Percentiles rank a stretch among this genome's conserved stretches.
These are phyloP conservation scores for Graphiopsis chlorocephala DNA, from an alignment of 2,329 filamentous ascomycete species.

Conservation along the genomic window DNA sequence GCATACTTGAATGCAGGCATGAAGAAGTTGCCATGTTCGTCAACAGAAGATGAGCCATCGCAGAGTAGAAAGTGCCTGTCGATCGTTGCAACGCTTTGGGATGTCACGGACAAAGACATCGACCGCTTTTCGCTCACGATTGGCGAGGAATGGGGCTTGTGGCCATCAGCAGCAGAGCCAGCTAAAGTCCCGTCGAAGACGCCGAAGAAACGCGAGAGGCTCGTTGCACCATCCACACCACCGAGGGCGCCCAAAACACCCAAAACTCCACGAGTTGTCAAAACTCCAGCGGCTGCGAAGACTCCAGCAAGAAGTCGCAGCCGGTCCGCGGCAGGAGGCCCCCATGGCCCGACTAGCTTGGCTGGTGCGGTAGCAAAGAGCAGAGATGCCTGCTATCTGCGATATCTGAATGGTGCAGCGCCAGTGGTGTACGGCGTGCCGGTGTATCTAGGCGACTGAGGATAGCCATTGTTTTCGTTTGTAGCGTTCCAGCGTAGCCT, in stretches of 20 bases:
- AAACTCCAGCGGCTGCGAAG: conserved; percentile 31
- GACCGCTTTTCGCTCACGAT: conserved; percentile 80
- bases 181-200: conserved; percentile 27
- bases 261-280: conserved; percentile 34
- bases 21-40: not conserved
- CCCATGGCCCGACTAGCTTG: conserved; percentile 47
- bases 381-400: conserved; percentile 76
- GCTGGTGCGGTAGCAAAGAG: conserved; percentile 79
- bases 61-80: conserved; percentile 51
- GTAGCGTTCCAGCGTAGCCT: conserved; percentile 6
- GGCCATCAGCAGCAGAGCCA: conserved; percentile 30
- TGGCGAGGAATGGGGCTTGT: conserved; percentile 84
- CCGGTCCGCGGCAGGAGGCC: conserved; percentile 20
- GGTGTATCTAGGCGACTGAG: conserved; percentile 63
- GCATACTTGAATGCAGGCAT: conserved; percentile 83
- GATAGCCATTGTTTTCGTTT: not conserved
- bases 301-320: conserved; percentile 28
- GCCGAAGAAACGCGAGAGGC: conserved; percentile 26
- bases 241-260: conserved; percentile 32
- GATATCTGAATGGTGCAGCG: conserved; percentile 89
- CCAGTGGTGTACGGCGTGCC: conserved; percentile 94
- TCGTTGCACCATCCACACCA: conserved; percentile 29
- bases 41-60: not conserved
- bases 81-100: conserved; percentile 91
- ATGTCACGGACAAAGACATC: conserved; percentile 96